A percentile compares a stretch with the other conserved stretches of the same genome.
These are phyloP conservation scores for Purpureocillium lavendulum DNA, from an alignment of 2,329 filamentous ascomycete genomes.

Conservation along the genomic window DNA sequence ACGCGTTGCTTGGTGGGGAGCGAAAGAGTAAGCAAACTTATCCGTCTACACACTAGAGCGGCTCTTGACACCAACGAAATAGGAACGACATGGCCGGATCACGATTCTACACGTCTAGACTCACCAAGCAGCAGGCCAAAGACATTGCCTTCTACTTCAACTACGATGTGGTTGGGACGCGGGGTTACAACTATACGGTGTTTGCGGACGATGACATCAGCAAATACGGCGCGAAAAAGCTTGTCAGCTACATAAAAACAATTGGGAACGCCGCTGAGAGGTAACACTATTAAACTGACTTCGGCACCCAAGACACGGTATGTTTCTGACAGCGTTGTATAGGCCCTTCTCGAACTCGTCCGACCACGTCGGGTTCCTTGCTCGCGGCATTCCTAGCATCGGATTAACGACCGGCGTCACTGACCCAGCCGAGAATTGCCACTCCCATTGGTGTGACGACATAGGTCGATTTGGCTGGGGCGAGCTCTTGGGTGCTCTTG, in stretches of 20 bases:
- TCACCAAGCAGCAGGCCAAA: conserved; percentile 29
- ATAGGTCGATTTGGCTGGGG: too few relatives aligned
- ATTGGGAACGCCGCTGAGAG: too few relatives aligned
- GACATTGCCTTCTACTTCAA: conserved; percentile 61
- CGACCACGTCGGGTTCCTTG: conserved; percentile 32
- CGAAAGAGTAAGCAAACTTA: conserved; percentile 19
- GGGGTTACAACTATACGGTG: conserved; percentile 26
- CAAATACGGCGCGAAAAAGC: conserved; percentile 20
- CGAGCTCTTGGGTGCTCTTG: too few relatives aligned
- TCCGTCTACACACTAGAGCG: too few relatives aligned
- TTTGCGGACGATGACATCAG: conserved; percentile 31
- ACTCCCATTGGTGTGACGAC: too few relatives aligned
- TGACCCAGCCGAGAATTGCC: too few relatives aligned
- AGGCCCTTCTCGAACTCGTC: background rate
- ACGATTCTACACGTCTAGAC: conserved; percentile 26
- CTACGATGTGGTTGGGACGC: conserved; percentile 59
- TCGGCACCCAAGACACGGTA: too few relatives aligned
- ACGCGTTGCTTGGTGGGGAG: conserved; percentile 30
- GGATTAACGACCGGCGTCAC: conserved; percentile 9
- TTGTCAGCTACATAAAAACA: too few relatives aligned
- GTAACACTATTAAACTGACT: too few relatives aligned
- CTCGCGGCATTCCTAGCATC: conserved; percentile 29
- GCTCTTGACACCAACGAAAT: too few relatives aligned
- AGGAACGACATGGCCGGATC: conserved; percentile 33
- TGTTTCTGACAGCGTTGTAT: background rate